Conservation (phyloP, 331 rosid species). For the Dryas integrifolia region DNA sequence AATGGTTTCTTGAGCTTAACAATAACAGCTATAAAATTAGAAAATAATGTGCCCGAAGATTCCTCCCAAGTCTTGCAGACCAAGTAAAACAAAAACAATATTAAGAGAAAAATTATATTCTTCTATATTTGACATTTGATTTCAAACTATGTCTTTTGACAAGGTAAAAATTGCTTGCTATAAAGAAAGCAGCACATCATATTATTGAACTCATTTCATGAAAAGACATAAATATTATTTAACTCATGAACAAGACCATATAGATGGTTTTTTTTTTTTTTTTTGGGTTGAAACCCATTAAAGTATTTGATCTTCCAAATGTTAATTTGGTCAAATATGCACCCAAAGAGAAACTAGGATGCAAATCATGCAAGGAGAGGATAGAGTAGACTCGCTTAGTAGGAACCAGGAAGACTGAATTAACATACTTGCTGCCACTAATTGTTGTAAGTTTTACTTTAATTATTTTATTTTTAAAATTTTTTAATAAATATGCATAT, state of each 20-base stretch:
- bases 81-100: neutral
- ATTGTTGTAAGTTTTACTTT: neutral
- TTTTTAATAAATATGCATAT: neutral
- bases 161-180: neutral
- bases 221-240: neutral
- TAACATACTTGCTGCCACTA: neutral
- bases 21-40: neutral
- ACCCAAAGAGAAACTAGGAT: neutral
- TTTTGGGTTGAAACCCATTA: neutral
- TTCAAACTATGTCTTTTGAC: slow-evolving; percentile 5
- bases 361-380: neutral
- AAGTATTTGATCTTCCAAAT: slow-evolving; percentile 16
- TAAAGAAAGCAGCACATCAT: slow-evolving; percentile 6
- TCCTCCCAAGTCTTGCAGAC: neutral
- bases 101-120: neutral
- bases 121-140: neutral
- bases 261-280: neutral
- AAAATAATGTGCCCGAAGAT: neutral
- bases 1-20: slow-evolving; percentile 11
- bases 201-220: slow-evolving; percentile 1
- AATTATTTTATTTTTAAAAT: no score
- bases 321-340: slow-evolving; percentile 11
- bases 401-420: neutral
- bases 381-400: neutral
- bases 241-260: slow-evolving; percentile 3